Percentiles rank a stretch among this genome's conserved stretches.
phyloP scores from a whole-genome alignment of 2,329 filamentous ascomycete species.

The Purpureocillium takamizusanense region DNA sequence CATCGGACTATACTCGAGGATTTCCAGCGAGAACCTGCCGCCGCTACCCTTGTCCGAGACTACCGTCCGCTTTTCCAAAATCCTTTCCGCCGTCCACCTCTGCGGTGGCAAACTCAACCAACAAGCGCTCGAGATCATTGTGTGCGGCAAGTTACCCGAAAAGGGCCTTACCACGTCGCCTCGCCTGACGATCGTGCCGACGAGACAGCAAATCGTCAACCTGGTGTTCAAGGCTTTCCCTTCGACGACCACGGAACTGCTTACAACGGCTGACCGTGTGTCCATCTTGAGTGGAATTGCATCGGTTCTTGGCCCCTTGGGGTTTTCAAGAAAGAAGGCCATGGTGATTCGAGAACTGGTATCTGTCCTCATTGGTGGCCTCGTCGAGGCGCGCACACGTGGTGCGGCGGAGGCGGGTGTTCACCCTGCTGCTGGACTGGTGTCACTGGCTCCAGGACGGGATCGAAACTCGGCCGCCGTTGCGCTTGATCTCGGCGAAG shows the following conservation, averaged over 20 bases:
- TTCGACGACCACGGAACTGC: slow-evolving; percentile 51
- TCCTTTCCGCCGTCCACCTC: slow-evolving; percentile 58
- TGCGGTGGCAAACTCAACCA: slow-evolving; percentile 54
- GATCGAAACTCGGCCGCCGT: slow-evolving; percentile 41
- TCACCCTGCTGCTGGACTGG: slow-evolving; percentile 81
- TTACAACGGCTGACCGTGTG: slow-evolving; percentile 68
- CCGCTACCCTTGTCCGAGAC: slow-evolving; percentile 64
- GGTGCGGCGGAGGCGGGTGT: slow-evolving; percentile 95
- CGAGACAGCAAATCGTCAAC: slow-evolving; percentile 54
- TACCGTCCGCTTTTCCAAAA: slow-evolving; percentile 62
- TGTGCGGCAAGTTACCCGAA: slow-evolving; percentile 49
- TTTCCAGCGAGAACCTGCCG: slow-evolving; percentile 61
- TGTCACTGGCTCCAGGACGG: slow-evolving; percentile 53
- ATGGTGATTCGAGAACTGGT: slow-evolving; percentile 83
- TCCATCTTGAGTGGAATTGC: slow-evolving; percentile 79
- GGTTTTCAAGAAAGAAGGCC: slow-evolving; percentile 80
- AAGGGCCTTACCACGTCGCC: slow-evolving; percentile 42
- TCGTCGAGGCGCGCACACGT: slow-evolving; percentile 84
- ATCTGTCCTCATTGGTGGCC: slow-evolving; percentile 68
- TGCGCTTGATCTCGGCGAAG: slow-evolving; percentile 53
- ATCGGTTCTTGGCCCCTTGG: slow-evolving; percentile 71
- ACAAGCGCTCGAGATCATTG: slow-evolving; percentile 53
- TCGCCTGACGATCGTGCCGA: slow-evolving; percentile 45
- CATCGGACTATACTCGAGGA: slow-evolving; percentile 61
- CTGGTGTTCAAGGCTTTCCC: slow-evolving; percentile 64